These are phyloP conservation scores for Capillidium rhysosporum DNA, from an alignment of 371 early-diverging fungal species.

Conservation along the genomic window DNA sequence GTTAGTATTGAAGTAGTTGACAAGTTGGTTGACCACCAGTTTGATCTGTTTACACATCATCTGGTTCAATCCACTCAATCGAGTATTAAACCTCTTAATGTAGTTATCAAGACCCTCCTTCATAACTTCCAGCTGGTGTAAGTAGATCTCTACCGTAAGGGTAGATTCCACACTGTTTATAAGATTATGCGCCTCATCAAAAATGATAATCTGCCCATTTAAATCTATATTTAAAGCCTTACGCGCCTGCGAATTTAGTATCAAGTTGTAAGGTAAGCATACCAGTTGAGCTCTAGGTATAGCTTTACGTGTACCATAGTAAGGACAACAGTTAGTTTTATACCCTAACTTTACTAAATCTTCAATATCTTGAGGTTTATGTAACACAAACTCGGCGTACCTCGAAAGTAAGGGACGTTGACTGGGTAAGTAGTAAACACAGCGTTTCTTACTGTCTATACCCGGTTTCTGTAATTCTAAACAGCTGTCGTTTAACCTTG, in stretches of 20 bases:
- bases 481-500: conserved; percentile 55
- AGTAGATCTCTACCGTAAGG: conserved; percentile 25
- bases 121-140: conserved; percentile 24
- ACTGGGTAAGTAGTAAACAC: conserved; percentile 26
- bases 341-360: conserved; percentile 54
- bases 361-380: conserved; percentile 56
- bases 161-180: conserved; percentile 46
- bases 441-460: conserved; percentile 17
- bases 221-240: conserved; percentile 56
- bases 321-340: conserved; percentile 50
- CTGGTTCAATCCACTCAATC: conserved; percentile 28
- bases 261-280: conserved; percentile 67
- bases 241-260: conserved; percentile 50
- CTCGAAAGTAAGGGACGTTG: conserved; percentile 19
- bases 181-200: conserved; percentile 85
- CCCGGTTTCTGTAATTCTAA: conserved; percentile 24
- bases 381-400: conserved; percentile 25
- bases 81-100: conserved; percentile 35
- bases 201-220: conserved; percentile 48
- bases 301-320: conserved; percentile 64
- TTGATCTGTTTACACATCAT: conserved; percentile 18
- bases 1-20: neutral
- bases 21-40: neutral
- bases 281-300: conserved; percentile 45
- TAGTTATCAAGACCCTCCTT: conserved; percentile 38